Percentiles rank a stretch among this genome's conserved stretches.
Evolutionary conservation across 1,139 yeast genomes (phyloP).

Genomic region (Saccharomyces hybrid): DNA sequence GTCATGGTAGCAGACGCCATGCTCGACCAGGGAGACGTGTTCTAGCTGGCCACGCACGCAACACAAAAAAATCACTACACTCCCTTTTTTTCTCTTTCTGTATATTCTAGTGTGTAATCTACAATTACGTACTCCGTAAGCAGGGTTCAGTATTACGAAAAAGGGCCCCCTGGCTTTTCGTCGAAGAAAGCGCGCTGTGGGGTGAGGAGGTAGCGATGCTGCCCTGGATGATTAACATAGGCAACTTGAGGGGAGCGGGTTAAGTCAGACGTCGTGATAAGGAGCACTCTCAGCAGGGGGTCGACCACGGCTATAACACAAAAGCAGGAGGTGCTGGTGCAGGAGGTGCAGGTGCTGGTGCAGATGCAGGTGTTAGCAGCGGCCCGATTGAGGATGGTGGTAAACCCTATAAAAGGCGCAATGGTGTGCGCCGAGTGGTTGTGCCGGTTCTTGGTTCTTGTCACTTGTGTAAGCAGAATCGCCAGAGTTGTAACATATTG

Average conservation of each 20-base stretch:
- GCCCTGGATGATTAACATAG: background rate
- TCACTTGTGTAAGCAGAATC: too few species aligned
- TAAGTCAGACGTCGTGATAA: background rate
- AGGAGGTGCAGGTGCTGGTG: background rate
- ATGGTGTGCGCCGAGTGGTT: too few species aligned
- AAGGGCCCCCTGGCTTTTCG: background rate
- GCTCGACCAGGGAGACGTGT: conserved; percentile 94
- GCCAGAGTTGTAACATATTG: too few species aligned
- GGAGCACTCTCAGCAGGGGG: background rate
- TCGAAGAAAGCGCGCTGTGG: background rate
- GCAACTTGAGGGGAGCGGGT: background rate
- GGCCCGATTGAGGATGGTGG: too few species aligned
- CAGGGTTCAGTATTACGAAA: background rate
- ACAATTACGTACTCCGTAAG: background rate
- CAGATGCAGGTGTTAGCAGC: background rate
- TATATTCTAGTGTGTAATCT: background rate
- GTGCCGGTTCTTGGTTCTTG: too few species aligned
- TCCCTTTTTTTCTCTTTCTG: background rate
- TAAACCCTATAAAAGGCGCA: too few species aligned
- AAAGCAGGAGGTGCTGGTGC: background rate
- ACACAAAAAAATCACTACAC: background rate
- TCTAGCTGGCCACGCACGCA: conserved; percentile 8
- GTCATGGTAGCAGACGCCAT: conserved; percentile 96
- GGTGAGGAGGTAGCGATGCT: background rate
- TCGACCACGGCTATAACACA: background rate